phyloP scores from a whole-genome alignment of 257 asterid species.

The Solanum verrucosum region DNA sequence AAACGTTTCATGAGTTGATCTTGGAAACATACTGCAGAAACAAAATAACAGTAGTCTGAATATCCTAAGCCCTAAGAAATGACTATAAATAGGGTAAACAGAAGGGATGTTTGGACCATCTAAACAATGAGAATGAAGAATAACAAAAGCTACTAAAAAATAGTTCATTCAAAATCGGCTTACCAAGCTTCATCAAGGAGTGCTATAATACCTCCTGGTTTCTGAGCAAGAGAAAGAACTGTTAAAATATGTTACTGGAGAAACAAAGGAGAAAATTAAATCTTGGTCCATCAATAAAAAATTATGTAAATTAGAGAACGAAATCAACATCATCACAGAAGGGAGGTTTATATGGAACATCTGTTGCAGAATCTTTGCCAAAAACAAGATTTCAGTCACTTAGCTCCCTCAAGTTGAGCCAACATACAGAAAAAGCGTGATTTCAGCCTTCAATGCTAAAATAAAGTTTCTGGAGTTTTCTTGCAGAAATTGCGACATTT shows the following conservation, averaged over 20 bases:
- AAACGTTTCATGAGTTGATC: neutral
- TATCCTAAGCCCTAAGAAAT: neutral
- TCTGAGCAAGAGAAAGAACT: neutral
- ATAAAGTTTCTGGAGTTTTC: neutral
- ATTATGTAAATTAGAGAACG: neutral
- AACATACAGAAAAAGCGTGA: neutral
- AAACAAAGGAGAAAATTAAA: neutral
- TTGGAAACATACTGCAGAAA: neutral
- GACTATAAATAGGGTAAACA: neutral
- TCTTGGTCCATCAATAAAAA: neutral
- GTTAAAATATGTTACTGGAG: neutral
- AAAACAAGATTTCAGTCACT: neutral
- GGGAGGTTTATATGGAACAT: neutral
- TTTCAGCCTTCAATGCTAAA: neutral
- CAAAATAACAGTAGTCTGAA: neutral
- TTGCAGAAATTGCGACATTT: neutral
- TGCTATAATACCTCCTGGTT: neutral
- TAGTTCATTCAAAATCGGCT: neutral
- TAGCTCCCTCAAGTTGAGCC: neutral
- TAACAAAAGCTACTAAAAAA: neutral
- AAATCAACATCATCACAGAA: neutral
- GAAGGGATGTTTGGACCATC: neutral
- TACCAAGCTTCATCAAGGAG: neutral
- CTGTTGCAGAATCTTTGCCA: neutral
- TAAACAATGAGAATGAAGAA: neutral